Percentiles rank a stretch among this genome's conserved stretches.
phyloP scores from a whole-genome alignment of 805 yeast species.

The Barnettozyma sp. region DNA sequence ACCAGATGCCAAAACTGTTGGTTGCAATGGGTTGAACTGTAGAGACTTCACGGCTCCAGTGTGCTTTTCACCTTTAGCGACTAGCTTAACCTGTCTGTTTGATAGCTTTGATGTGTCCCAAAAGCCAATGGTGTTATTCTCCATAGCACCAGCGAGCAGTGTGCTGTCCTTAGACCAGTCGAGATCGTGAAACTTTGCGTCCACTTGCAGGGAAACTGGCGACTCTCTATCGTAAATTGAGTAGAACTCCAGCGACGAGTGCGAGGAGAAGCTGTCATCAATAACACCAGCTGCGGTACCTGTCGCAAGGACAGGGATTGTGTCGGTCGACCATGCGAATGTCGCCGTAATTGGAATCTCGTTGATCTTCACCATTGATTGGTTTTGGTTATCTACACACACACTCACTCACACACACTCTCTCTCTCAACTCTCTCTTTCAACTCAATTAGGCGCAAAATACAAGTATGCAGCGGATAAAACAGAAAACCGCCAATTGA shows the following conservation, averaged over 20 bases:
- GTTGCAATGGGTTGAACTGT: slow-evolving; percentile 69
- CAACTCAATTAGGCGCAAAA: no score
- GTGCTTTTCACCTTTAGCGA: slow-evolving; percentile 53
- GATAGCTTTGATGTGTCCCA: slow-evolving; percentile 60
- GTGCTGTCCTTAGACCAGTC: slow-evolving; percentile 68
- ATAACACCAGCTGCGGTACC: slow-evolving; percentile 97
- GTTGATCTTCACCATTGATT: slow-evolving; percentile 63
- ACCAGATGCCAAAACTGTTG: slow-evolving; percentile 73
- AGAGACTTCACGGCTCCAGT: slow-evolving; percentile 64
- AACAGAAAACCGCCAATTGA: no score
- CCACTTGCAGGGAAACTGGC: slow-evolving; percentile 38
- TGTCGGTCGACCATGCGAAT: slow-evolving; percentile 90
- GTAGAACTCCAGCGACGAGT: slow-evolving; percentile 76
- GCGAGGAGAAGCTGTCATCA: slow-evolving; percentile 77
- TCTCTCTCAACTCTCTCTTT: no score
- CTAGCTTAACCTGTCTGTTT: slow-evolving; percentile 39
- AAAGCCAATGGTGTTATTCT: slow-evolving; percentile 69
- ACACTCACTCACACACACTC: no score
- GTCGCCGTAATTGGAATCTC: slow-evolving; percentile 84
- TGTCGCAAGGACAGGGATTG: slow-evolving; percentile 70
- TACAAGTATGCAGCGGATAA: no score
- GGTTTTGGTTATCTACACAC: no score
- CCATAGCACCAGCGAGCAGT: slow-evolving; percentile 86
- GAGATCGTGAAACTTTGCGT: slow-evolving; percentile 66
- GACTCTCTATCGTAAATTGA: slow-evolving; percentile 42